Conservation (phyloP, 768 basidiomycete species). For the Neoboletus subvelutipes region DNA sequence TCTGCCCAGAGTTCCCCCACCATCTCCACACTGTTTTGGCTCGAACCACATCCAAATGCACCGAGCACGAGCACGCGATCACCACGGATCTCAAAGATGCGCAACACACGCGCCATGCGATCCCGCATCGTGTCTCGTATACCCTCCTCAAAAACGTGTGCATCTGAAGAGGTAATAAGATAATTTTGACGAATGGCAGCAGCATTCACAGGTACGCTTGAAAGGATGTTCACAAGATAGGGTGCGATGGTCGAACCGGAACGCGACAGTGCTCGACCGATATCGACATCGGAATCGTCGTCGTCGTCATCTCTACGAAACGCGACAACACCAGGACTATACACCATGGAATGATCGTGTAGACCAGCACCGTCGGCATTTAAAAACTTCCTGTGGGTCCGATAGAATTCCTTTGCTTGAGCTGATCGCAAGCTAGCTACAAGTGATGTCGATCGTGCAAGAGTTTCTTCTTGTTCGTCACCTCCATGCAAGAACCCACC, state of each 20-base stretch:
- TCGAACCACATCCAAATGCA: slow-evolving; percentile 45
- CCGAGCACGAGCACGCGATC: slow-evolving; percentile 42
- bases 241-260: slow-evolving; percentile 36
- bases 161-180: slow-evolving; percentile 33
- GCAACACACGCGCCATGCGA: slow-evolving; percentile 47
- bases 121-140: slow-evolving; percentile 45
- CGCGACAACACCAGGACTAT: slow-evolving; percentile 42
- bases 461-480: slow-evolving; percentile 45
- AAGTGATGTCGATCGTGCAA: slow-evolving; percentile 42
- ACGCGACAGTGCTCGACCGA: slow-evolving; percentile 2
- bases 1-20: slow-evolving; percentile 48
- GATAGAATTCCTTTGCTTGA: slow-evolving; percentile 40
- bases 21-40: slow-evolving; percentile 41
- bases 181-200: slow-evolving; percentile 41
- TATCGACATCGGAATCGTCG: slow-evolving; percentile 23
- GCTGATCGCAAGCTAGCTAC: slow-evolving; percentile 37
- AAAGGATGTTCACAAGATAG: slow-evolving; percentile 40
- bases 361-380: slow-evolving; percentile 40
- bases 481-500: slow-evolving; percentile 46
- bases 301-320: slow-evolving; percentile 40
- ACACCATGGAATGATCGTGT: slow-evolving; percentile 49
- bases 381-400: slow-evolving; percentile 36
- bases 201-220: slow-evolving; percentile 44
- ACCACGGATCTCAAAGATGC: slow-evolving; percentile 43
- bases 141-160: slow-evolving; percentile 37